Conservation (phyloP, 768 basidiomycete genomes). For the Naganishia vishniacii region DNA sequence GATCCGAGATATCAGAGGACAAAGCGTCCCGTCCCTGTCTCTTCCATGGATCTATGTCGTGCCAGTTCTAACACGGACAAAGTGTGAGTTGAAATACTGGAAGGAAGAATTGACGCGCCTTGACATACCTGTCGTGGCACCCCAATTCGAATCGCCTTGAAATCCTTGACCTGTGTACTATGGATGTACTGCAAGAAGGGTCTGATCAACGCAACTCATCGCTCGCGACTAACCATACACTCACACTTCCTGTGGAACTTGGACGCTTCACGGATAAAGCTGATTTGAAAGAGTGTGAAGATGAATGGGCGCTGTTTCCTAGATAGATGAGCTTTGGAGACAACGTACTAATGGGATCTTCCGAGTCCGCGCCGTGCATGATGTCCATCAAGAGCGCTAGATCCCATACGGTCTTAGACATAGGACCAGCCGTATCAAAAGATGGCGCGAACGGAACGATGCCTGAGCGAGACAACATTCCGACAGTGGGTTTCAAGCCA, state of each 20-base stretch:
- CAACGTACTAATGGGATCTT: conserved; percentile 15
- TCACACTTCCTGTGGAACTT: neutral
- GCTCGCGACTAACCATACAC: neutral
- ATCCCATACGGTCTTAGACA: conserved; percentile 25
- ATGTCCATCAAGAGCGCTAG: conserved; percentile 25
- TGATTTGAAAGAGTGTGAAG: neutral
- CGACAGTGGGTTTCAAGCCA: conserved; percentile 34
- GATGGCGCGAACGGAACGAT: conserved; percentile 25
- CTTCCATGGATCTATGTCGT: conserved; percentile 30
- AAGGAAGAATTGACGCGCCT: neutral
- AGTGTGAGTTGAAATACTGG: neutral
- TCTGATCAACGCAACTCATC: neutral
- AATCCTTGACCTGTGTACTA: neutral
- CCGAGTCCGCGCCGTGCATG: conserved; percentile 9
- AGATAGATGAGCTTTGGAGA: neutral
- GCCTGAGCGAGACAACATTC: conserved; percentile 25
- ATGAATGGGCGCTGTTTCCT: neutral
- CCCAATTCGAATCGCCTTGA: conserved; percentile 15
- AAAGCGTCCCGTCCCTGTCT: conserved; percentile 17
- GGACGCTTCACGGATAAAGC: neutral
- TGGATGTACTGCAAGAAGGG: conserved; percentile 19
- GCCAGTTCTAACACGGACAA: conserved; percentile 27
- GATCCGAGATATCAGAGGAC: conserved; percentile 22
- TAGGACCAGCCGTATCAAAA: conserved; percentile 25
- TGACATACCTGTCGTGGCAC: conserved; percentile 2